phyloP scores from a whole-genome alignment of 805 yeast genomes.

The Pichia rugopelliculosa region DNA sequence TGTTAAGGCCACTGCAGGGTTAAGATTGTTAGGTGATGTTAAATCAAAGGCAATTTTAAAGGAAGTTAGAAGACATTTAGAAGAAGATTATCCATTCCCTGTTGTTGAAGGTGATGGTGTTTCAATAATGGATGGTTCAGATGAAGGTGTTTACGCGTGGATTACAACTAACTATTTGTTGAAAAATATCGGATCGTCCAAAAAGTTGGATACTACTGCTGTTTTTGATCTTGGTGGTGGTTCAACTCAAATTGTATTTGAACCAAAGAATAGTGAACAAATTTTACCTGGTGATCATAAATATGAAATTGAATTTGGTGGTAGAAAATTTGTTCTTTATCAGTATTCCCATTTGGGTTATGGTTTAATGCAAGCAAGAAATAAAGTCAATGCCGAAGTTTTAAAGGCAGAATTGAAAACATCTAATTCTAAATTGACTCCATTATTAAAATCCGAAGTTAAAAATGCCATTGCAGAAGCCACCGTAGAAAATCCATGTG shows the following conservation, averaged over 20 bases:
- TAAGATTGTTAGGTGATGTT: constrained; percentile 74
- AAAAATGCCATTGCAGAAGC: constrained; percentile 35
- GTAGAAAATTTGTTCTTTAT: constrained; percentile 70
- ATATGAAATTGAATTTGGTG: constrained; percentile 73
- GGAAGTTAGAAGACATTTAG: constrained; percentile 71
- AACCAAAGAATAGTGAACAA: constrained; percentile 61
- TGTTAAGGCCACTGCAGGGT: constrained; percentile 97
- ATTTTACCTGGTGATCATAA: constrained; percentile 83
- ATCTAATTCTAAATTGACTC: constrained; percentile 19
- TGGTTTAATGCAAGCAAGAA: constrained; percentile 92
- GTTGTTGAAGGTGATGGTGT: constrained; percentile 84
- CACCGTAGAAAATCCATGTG: constrained; percentile 70
- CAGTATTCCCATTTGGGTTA: constrained; percentile 94
- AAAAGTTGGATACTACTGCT: constrained; percentile 82
- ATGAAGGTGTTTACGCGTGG: constrained; percentile 99
- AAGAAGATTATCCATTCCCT: constrained; percentile 81
- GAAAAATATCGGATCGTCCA: constrained; percentile 84
- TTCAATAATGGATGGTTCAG: constrained; percentile 90
- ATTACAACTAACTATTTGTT: constrained; percentile 88
- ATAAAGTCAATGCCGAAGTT: constrained; percentile 63
- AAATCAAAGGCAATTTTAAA: constrained; percentile 64
- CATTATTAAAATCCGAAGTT: constrained; percentile 28
- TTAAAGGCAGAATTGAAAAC: constrained; percentile 31
- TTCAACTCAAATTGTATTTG: constrained; percentile 96
- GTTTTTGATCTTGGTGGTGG: constrained; percentile 98